Percentiles rank a stretch among this genome's conserved stretches.
Evolutionary conservation across 2,329 filamentous ascomycete genomes (phyloP).

Genomic region (Lasiodiplodia theobromae): DNA sequence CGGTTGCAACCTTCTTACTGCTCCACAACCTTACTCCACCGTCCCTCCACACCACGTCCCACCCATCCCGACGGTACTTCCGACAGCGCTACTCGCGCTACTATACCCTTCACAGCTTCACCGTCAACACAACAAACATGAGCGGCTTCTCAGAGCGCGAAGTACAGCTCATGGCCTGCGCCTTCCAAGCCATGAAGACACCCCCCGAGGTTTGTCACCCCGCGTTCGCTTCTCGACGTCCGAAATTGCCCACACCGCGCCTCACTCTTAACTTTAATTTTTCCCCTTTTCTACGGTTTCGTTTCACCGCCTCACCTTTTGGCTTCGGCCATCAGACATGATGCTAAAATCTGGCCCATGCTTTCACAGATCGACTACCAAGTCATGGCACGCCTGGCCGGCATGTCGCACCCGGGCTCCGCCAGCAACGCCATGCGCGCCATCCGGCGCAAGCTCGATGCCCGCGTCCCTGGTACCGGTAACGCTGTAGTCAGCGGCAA

Average conservation of each 20-base stretch:
- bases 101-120: neutral
- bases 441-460: conserved; percentile 43
- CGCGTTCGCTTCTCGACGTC: neutral
- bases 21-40: conserved; percentile 2
- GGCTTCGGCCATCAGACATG: neutral
- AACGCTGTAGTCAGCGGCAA: neutral
- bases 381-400: conserved; percentile 44
- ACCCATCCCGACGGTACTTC: neutral
- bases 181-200: conserved; percentile 28
- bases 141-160: conserved; percentile 23
- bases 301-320: neutral
- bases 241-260: neutral
- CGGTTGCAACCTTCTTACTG: neutral
- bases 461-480: conserved; percentile 2
- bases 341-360: neutral
- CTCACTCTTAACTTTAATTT: neutral
- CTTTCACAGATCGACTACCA: conserved; percentile 45
- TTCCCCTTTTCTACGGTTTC: neutral
- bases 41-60: conserved; percentile 1
- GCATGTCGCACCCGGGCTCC: conserved; percentile 47
- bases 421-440: conserved; percentile 48
- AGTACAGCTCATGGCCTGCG: conserved; percentile 30
- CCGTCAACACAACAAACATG: conserved; percentile 15
- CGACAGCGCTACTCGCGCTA: neutral
- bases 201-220: conserved; percentile 19